phyloP scores from a whole-genome alignment of 192 early-diverging fungal genomes.

The Geranomyces variabilis region DNA sequence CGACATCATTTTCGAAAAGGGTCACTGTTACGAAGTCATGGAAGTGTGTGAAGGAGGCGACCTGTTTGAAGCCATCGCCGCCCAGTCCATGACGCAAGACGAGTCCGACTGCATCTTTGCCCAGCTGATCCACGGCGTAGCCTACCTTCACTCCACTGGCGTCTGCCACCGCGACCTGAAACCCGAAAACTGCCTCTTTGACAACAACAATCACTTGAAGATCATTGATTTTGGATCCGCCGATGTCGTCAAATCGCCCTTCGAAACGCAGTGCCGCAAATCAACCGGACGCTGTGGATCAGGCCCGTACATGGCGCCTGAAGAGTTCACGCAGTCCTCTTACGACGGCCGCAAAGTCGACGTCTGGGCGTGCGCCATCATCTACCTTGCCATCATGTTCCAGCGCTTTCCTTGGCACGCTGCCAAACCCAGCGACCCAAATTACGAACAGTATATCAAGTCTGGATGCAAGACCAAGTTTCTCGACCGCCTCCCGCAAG shows the following conservation, averaged over 20 bases:
- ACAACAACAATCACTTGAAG: constrained; percentile 67
- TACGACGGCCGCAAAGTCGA: constrained; percentile 89
- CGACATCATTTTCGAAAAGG: constrained; percentile 13
- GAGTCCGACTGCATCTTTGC: constrained; percentile 64
- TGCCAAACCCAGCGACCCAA: constrained; percentile 20
- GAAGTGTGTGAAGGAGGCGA: constrained; percentile 89
- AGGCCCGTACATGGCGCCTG: constrained; percentile 90
- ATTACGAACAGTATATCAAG: constrained; percentile 34
- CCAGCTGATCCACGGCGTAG: constrained; percentile 82
- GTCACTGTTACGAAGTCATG: constrained; percentile 61
- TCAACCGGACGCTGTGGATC: constrained; percentile 8
- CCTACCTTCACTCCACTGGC: constrained; percentile 84
- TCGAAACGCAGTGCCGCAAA: constrained; percentile 49
- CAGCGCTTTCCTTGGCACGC: constrained; percentile 52
- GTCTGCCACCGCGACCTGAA: constrained; percentile 76
- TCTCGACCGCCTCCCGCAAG: constrained; percentile 19
- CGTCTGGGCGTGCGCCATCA: constrained; percentile 78
- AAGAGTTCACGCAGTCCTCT: constrained; percentile 60
- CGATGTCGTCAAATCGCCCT: constrained; percentile 80
- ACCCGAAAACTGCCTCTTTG: constrained; percentile 80
- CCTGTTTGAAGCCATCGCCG: constrained; percentile 67
- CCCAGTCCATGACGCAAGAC: background rate
- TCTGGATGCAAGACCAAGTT: background rate
- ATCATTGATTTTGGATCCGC: constrained; percentile 96
- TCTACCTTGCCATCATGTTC: constrained; percentile 43